phyloP scores from a whole-genome alignment of 1,139 yeast species.

The Nakaseomyces glabratus region DNA sequence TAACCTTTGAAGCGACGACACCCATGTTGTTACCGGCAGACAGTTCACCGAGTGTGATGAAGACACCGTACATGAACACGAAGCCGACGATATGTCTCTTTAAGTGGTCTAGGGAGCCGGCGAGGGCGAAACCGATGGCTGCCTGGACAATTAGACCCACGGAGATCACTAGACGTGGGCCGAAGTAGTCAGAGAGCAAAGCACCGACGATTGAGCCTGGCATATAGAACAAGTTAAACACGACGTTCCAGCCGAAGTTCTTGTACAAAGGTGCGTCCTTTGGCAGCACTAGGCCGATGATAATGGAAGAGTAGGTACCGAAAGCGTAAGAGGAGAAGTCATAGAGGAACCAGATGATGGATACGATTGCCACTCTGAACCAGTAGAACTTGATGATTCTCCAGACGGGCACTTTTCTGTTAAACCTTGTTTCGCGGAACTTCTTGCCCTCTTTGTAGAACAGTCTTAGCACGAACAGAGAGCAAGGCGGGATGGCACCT shows the following conservation, averaged over 20 bases:
- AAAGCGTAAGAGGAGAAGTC: constrained; percentile 84
- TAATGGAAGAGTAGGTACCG: constrained; percentile 72
- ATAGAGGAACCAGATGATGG: constrained; percentile 83
- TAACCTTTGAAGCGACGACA: constrained; percentile 73
- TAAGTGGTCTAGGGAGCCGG: constrained; percentile 53
- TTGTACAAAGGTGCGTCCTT: constrained; percentile 47
- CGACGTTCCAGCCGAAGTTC: constrained; percentile 89
- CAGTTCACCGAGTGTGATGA: constrained; percentile 79
- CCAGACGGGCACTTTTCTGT: constrained; percentile 59
- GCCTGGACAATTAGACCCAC: constrained; percentile 68
- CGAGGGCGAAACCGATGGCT: constrained; percentile 77
- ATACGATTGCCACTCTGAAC: constrained; percentile 63
- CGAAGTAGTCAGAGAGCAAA: constrained; percentile 68
- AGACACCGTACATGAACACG: constrained; percentile 79
- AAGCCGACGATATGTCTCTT: constrained; percentile 62
- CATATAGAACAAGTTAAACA: constrained; percentile 74
- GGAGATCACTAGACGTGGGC: constrained; percentile 72
- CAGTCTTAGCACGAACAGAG: constrained; percentile 67
- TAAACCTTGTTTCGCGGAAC: constrained; percentile 63
- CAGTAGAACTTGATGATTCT: constrained; percentile 72
- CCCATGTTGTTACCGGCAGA: constrained; percentile 95
- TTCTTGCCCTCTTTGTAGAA: constrained; percentile 65
- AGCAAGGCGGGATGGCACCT: constrained; percentile 84
- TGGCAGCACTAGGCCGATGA: constrained; percentile 51
- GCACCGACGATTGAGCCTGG: constrained; percentile 91